These are phyloP conservation scores for Beauveria bassiana DNA, from an alignment of 2,329 filamentous ascomycete species.

Conservation along the genomic window DNA sequence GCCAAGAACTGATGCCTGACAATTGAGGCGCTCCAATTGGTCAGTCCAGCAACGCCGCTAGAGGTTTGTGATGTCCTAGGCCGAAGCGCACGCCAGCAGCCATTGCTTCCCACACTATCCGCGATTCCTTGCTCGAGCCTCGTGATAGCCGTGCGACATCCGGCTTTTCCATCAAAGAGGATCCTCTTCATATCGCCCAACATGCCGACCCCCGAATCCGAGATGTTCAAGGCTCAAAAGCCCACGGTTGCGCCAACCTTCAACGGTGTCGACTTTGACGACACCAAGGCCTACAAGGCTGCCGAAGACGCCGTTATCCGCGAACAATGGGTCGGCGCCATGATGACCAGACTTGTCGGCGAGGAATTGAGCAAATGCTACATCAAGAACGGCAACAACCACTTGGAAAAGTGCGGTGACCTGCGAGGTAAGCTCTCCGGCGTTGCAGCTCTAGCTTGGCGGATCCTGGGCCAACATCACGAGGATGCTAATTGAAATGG, in stretches of 20 bases:
- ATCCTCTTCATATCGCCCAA: not conserved
- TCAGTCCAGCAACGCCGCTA: constrained; percentile 1
- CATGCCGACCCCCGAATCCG: constrained; percentile 81
- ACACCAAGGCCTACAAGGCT: constrained; percentile 71
- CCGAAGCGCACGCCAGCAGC: constrained; percentile 3
- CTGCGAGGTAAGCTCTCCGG: constrained; percentile 60
- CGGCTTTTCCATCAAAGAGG: not conserved
- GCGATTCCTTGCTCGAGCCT: not conserved
- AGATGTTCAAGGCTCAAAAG: constrained; percentile 75
- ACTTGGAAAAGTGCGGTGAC: constrained; percentile 78
- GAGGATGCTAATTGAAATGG: constrained; percentile 9
- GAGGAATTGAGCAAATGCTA: constrained; percentile 86
- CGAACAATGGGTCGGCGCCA: constrained; percentile 82
- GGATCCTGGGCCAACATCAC: not conserved
- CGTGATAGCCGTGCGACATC: constrained; percentile 1
- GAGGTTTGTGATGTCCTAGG: constrained; percentile 10
- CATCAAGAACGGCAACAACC: constrained; percentile 75
- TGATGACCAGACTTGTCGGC: constrained; percentile 78
- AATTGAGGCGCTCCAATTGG: constrained; percentile 7
- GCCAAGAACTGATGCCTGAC: constrained; percentile 17
- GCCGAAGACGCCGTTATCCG: constrained; percentile 76
- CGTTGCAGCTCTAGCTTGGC: not conserved
- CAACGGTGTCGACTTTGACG: constrained; percentile 79
- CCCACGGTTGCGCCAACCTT: constrained; percentile 75
- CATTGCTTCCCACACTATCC: not conserved